These are phyloP conservation scores for Ganoderma sp. DNA, from an alignment of 1,284 basidiomycete genomes.

Conservation along the genomic window DNA sequence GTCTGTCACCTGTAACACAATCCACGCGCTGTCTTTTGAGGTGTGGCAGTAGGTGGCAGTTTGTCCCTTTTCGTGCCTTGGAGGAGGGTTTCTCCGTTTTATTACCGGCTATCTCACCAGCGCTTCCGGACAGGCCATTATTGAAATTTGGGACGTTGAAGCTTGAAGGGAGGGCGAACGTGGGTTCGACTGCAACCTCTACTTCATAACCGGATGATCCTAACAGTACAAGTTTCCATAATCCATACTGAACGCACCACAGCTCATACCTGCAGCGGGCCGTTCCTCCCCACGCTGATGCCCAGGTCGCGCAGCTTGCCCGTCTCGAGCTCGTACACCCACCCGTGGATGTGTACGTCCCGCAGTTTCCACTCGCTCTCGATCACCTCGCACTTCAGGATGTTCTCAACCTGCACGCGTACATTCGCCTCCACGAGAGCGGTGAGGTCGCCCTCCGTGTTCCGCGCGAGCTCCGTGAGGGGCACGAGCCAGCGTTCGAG, in stretches of 20 bases:
- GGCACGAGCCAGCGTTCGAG: slow-evolving; percentile 79
- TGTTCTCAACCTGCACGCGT: slow-evolving; percentile 74
- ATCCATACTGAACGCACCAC: neutral
- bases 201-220: neutral
- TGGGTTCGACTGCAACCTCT: neutral
- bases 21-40: no score
- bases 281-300: slow-evolving; percentile 41
- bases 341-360: slow-evolving; percentile 81
- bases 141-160: neutral
- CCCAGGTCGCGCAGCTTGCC: slow-evolving; percentile 77
- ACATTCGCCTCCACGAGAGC: slow-evolving; percentile 80
- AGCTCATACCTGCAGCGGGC: slow-evolving; percentile 14
- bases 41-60: no score
- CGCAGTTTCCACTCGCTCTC: slow-evolving; percentile 73
- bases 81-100: no score
- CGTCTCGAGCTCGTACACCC: slow-evolving; percentile 79
- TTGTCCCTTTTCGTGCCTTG: no score
- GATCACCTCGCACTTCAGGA: slow-evolving; percentile 69
- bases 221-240: neutral
- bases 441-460: slow-evolving; percentile 44
- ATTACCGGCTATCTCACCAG: no score
- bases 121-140: no score
- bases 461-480: slow-evolving; percentile 62
- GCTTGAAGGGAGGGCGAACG: no score
- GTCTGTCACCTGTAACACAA: no score